Evolutionary conservation across 1,284 basidiomycete species (phyloP).

Genomic region (Inonotus hispidus): DNA sequence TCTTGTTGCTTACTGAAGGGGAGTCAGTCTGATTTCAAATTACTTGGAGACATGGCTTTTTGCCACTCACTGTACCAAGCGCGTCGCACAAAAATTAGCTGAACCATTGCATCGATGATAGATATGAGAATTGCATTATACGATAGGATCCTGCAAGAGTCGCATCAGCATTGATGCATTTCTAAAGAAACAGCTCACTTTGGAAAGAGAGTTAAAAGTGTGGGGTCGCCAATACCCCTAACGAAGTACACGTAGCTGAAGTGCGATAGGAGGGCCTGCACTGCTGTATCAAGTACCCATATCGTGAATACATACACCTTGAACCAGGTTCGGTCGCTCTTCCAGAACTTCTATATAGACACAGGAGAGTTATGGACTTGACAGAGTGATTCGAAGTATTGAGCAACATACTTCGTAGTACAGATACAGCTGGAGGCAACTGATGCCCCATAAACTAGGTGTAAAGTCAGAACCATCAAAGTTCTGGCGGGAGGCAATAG

Average conservation of each 20-base stretch:
- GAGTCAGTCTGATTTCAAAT: not conserved
- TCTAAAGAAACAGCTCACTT: not conserved
- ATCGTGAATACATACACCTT: not conserved
- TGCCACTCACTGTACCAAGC: not conserved
- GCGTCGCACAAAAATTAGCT: not conserved
- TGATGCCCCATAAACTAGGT: not conserved
- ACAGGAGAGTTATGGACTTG: not conserved
- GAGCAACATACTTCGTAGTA: not conserved
- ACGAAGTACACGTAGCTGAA: not conserved
- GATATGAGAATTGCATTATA: not conserved
- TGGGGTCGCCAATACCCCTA: not conserved
- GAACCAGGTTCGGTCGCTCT: not conserved
- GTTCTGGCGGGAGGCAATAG: not conserved
- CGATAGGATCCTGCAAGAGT: not conserved
- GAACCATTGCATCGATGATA: not conserved
- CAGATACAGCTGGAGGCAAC: not conserved
- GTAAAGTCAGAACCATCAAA: not conserved
- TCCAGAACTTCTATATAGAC: not conserved
- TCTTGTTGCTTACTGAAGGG: constrained; percentile 5
- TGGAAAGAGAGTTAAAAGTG: not conserved
- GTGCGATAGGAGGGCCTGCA: not conserved
- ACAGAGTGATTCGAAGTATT: too few relatives aligned
- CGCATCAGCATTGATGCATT: too few relatives aligned
- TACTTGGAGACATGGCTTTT: not conserved
- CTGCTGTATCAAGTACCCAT: not conserved